A percentile compares a stretch with the other conserved stretches of the same genome.
Evolutionary conservation across 148 eudicot species (phyloP).

Genomic region (Rhododendron griersonianum): DNA sequence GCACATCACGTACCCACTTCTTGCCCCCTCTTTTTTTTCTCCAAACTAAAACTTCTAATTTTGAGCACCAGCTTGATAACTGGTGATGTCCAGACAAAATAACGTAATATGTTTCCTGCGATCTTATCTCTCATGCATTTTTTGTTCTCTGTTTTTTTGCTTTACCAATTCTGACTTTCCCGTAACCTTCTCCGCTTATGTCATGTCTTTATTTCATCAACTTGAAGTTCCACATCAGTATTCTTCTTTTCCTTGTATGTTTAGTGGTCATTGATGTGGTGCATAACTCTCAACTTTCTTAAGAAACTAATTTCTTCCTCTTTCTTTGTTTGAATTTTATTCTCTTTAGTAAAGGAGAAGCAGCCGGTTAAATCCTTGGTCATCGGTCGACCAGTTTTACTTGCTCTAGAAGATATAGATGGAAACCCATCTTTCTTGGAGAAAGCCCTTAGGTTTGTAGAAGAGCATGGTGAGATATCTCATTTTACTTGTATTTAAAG

Average conservation of each 20-base stretch:
- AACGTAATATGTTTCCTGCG: background rate
- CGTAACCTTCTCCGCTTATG: background rate
- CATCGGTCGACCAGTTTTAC: constrained; percentile 74
- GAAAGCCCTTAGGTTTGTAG: constrained; percentile 83
- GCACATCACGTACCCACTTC: background rate
- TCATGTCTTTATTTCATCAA: background rate
- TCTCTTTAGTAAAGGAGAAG: constrained; percentile 46
- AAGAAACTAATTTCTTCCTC: background rate
- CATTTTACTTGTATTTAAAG: background rate
- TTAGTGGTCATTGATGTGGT: background rate
- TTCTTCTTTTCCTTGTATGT: background rate
- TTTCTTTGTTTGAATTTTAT: constrained; percentile 12
- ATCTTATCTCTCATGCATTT: background rate
- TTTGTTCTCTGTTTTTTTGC: background rate
- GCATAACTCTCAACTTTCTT: background rate
- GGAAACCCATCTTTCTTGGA: constrained; percentile 95
- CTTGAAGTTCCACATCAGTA: background rate
- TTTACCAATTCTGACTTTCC: background rate
- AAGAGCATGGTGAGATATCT: constrained; percentile 59
- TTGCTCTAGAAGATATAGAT: constrained; percentile 92
- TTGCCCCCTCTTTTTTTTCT: too few species aligned
- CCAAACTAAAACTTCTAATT: background rate
- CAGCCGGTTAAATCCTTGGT: constrained; percentile 58
- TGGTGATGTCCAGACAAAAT: background rate
- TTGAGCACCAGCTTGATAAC: background rate